phyloP scores from a whole-genome alignment of 1,139 yeast species.

The Candida buenavistaensis region DNA sequence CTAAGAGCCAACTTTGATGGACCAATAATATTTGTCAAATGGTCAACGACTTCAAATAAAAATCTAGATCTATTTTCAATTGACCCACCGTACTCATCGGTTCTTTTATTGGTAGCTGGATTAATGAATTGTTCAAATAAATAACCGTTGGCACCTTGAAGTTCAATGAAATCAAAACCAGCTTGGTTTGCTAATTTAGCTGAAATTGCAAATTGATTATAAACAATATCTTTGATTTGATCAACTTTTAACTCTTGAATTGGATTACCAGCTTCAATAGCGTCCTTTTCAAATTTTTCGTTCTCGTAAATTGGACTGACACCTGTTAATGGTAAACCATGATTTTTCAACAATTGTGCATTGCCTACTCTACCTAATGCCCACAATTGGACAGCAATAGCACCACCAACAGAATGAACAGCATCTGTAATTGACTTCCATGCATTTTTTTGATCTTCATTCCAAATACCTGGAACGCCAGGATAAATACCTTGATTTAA shows the following conservation, averaged over 20 bases:
- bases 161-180: slow-evolving; percentile 72
- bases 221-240: slow-evolving; percentile 41
- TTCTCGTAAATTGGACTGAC: slow-evolving; percentile 26
- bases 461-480: slow-evolving; percentile 57
- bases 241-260: slow-evolving; percentile 41
- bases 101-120: slow-evolving; percentile 49
- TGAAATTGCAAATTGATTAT: slow-evolving; percentile 37
- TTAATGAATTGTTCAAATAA: slow-evolving; percentile 59
- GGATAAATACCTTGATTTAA: slow-evolving; percentile 37
- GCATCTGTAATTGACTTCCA: slow-evolving; percentile 54
- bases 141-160: slow-evolving; percentile 72
- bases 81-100: slow-evolving; percentile 55
- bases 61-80: slow-evolving; percentile 66
- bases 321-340: slow-evolving; percentile 25
- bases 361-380: slow-evolving; percentile 56
- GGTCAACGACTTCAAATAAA: slow-evolving; percentile 56
- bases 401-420: slow-evolving; percentile 16
- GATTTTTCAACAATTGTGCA: slow-evolving; percentile 39
- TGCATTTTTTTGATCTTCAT: slow-evolving; percentile 43
- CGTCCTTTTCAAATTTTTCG: slow-evolving; percentile 26
- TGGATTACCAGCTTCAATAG: slow-evolving; percentile 31
- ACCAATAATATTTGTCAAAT: slow-evolving; percentile 42
- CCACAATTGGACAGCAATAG: slow-evolving; percentile 58
- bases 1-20: slow-evolving; percentile 49
- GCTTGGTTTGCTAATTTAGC: slow-evolving; percentile 52